phyloP scores from a whole-genome alignment of 163 green algal species.

The Scenedesmus sp. region DNA sequence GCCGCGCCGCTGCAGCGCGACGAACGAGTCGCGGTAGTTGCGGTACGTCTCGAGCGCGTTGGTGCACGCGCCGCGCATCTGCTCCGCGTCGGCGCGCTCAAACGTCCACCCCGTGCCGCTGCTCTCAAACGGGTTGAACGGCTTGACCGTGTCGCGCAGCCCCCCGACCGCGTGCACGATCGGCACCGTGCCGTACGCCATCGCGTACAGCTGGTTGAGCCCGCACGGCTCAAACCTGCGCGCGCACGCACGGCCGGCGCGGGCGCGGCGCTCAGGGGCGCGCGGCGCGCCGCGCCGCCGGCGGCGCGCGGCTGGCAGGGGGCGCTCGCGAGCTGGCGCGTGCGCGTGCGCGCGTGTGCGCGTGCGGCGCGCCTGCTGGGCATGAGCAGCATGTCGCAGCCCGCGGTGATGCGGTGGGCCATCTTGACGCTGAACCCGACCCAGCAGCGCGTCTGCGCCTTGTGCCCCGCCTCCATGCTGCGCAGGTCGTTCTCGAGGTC shows the following conservation, averaged over 20 bases:
- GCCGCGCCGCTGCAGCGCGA: conserved; percentile 68
- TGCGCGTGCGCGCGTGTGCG: too few relatives aligned
- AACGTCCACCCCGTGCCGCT: conserved; percentile 87
- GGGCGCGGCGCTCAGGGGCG: too few relatives aligned
- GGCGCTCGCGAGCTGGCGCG: conserved; percentile 66
- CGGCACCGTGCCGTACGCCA: conserved; percentile 88
- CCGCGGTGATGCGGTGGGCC: conserved; percentile 95
- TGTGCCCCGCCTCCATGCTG: conserved; percentile 70
- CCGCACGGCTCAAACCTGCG: conserved; percentile 78
- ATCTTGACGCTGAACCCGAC: conserved; percentile 93
- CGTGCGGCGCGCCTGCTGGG: too few relatives aligned
- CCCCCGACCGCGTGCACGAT: conserved; percentile 90
- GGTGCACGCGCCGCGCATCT: conserved; percentile 73
- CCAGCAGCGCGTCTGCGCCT: conserved; percentile 78
- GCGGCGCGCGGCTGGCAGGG: conserved; percentile 47
- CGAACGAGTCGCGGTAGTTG: conserved; percentile 68
- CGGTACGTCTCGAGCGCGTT: conserved; percentile 89
- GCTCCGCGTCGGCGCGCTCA: conserved; percentile 73
- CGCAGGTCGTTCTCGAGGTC: conserved; percentile 89
- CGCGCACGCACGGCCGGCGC: too few relatives aligned
- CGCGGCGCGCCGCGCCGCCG: not conserved
- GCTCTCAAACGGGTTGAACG: conserved; percentile 86
- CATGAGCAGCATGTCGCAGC: conserved; percentile 93
- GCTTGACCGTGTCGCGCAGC: conserved; percentile 91
- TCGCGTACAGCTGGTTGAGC: conserved; percentile 91